Conservation (phyloP, 768 basidiomycete species). For the Daedaleopsis nitida region DNA sequence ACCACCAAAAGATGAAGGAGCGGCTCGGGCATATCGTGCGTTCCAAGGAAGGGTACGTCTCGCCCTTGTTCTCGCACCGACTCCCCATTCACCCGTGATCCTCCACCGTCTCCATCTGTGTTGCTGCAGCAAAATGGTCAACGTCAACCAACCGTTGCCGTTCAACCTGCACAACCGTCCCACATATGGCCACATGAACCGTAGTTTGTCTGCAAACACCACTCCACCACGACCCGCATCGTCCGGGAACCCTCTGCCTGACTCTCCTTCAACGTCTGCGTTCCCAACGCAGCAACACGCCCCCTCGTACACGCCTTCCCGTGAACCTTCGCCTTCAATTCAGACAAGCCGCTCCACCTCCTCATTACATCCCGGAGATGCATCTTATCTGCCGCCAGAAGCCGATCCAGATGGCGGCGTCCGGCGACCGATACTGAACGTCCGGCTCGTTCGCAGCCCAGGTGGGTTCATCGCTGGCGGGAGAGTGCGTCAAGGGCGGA, state of each 20-base stretch:
- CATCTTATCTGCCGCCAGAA: conserved; percentile 33
- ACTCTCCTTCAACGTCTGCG: conserved; percentile 25
- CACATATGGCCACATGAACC: conserved; percentile 31
- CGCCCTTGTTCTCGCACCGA: background rate
- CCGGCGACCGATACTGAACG: conserved; percentile 30
- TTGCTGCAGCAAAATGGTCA: conserved; percentile 64
- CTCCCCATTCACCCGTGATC: conserved; percentile 3
- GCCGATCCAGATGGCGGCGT: conserved; percentile 23
- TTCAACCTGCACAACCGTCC: conserved; percentile 57
- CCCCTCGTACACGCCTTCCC: conserved; percentile 26
- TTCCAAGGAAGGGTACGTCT: conserved; percentile 58
- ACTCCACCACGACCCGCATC: conserved; percentile 20
- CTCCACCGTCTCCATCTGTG: background rate
- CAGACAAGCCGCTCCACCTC: conserved; percentile 33
- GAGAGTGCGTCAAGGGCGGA: conserved; percentile 9
- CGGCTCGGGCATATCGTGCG: conserved; percentile 58
- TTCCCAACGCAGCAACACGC: conserved; percentile 9
- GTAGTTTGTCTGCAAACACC: conserved; percentile 35
- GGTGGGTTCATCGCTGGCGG: conserved; percentile 23
- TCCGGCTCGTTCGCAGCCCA: conserved; percentile 29
- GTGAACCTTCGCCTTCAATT: conserved; percentile 32
- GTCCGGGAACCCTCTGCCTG: conserved; percentile 23
- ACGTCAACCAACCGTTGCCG: conserved; percentile 59
- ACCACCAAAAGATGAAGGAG: conserved; percentile 54
- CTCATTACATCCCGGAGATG: conserved; percentile 34